Conservation (phyloP, 1,139 yeast genomes). For the Hemisphaericaspora xylanilytica region DNA sequence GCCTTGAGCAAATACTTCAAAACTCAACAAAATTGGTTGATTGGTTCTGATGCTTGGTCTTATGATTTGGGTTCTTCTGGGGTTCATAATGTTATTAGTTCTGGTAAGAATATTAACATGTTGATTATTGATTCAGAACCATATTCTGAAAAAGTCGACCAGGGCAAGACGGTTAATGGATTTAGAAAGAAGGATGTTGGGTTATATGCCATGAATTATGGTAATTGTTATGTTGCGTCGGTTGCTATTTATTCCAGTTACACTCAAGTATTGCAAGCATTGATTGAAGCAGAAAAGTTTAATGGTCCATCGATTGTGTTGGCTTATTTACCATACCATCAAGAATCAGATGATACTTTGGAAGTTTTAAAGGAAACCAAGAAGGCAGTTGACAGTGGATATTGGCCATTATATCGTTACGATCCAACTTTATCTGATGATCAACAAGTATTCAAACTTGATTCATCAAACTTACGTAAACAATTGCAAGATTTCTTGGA, state of each 20-base stretch:
- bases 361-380: slow-evolving; percentile 83
- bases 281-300: slow-evolving; percentile 83
- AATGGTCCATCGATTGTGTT: slow-evolving; percentile 89
- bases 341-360: slow-evolving; percentile 68
- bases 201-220: slow-evolving; percentile 91
- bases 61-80: slow-evolving; percentile 92
- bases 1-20: slow-evolving; percentile 44
- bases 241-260: slow-evolving; percentile 92
- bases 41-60: slow-evolving; percentile 96
- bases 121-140: slow-evolving; percentile 91
- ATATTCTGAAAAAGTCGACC: slow-evolving; percentile 23
- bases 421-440: slow-evolving; percentile 56
- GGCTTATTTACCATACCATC: slow-evolving; percentile 79
- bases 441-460: slow-evolving; percentile 66
- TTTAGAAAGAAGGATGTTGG: slow-evolving; percentile 90
- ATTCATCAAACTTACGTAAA: slow-evolving; percentile 77
- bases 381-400: slow-evolving; percentile 86
- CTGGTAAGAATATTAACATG: slow-evolving; percentile 78
- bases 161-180: slow-evolving; percentile 24
- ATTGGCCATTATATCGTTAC: slow-evolving; percentile 93
- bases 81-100: slow-evolving; percentile 77
- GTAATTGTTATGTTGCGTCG: slow-evolving; percentile 88
- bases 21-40: slow-evolving; percentile 67
- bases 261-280: slow-evolving; percentile 86
- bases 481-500: slow-evolving; percentile 79